phyloP scores from a whole-genome alignment of 768 basidiomycete species.

The Thelephora ganbajun region DNA sequence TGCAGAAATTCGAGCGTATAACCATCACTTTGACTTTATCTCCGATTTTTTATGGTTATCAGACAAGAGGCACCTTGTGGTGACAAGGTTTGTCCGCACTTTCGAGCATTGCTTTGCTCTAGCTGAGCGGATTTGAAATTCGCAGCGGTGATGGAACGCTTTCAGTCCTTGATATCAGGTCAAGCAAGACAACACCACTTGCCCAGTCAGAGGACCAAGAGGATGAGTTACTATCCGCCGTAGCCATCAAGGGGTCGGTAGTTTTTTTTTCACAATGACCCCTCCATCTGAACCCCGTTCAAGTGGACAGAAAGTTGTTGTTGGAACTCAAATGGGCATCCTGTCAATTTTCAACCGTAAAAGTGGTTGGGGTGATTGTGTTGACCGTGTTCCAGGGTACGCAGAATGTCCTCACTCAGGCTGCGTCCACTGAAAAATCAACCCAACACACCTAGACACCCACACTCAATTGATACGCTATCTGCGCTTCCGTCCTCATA shows the following conservation, averaged over 20 bases:
- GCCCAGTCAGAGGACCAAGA: conserved; percentile 93
- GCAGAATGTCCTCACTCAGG: conserved; percentile 10
- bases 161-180: conserved; percentile 83
- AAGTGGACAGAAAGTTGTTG: conserved; percentile 69
- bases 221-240: conserved; percentile 81
- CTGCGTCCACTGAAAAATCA: neutral
- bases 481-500: conserved; percentile 55
- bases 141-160: conserved; percentile 83
- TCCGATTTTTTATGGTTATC: conserved; percentile 81
- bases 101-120: neutral
- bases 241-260: conserved; percentile 66
- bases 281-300: neutral
- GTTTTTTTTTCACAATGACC: neutral
- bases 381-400: conserved; percentile 80
- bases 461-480: conserved; percentile 80
- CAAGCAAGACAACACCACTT: conserved; percentile 62
- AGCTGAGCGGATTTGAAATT: neutral
- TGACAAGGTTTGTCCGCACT: conserved; percentile 54
- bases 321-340: conserved; percentile 84
- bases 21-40: conserved; percentile 90
- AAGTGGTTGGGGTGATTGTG: conserved; percentile 85
- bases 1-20: conserved; percentile 51
- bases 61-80: conserved; percentile 42
- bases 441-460: conserved; percentile 43
- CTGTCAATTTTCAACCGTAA: conserved; percentile 81